These are phyloP conservation scores for Aegilops tauschii DNA, from an alignment of 176 grass and related monocot species.

Conservation along the genomic window DNA sequence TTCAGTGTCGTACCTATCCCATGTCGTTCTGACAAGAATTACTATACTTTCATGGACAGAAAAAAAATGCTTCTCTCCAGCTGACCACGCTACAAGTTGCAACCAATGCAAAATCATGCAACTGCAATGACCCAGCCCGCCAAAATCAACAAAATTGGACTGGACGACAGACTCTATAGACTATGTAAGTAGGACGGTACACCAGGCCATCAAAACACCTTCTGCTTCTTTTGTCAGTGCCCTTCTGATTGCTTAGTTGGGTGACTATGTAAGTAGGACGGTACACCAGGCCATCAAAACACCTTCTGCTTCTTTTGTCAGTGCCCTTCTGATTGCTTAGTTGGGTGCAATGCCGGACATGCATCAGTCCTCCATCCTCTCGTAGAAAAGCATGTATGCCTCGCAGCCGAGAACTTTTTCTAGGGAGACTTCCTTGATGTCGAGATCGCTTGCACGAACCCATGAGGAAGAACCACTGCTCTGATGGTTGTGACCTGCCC, in stretches of 20 bases:
- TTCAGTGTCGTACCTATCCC: neutral
- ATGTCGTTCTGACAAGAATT: neutral
- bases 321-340: neutral
- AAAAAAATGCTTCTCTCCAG: neutral
- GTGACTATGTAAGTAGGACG: too few species aligned
- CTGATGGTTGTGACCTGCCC: conserved; percentile 12
- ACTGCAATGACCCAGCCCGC: neutral
- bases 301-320: neutral
- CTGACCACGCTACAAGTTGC: conserved; percentile 2
- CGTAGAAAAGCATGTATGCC: conserved; percentile 79
- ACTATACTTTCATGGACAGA: neutral
- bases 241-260: neutral
- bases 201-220: neutral
- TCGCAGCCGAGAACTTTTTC: conserved; percentile 56
- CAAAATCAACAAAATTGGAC: conserved; percentile 9
- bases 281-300: too few species aligned
- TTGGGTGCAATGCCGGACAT: neutral
- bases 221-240: neutral
- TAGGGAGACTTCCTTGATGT: conserved; percentile 52
- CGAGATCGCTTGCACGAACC: conserved; percentile 52
- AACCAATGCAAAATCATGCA: neutral
- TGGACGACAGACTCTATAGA: neutral
- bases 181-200: neutral
- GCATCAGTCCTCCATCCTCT: conserved; percentile 43
- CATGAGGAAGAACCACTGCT: conserved; percentile 28